Conservation (phyloP, 1,284 basidiomycete genomes). For the Ceratobasidium sp. region DNA sequence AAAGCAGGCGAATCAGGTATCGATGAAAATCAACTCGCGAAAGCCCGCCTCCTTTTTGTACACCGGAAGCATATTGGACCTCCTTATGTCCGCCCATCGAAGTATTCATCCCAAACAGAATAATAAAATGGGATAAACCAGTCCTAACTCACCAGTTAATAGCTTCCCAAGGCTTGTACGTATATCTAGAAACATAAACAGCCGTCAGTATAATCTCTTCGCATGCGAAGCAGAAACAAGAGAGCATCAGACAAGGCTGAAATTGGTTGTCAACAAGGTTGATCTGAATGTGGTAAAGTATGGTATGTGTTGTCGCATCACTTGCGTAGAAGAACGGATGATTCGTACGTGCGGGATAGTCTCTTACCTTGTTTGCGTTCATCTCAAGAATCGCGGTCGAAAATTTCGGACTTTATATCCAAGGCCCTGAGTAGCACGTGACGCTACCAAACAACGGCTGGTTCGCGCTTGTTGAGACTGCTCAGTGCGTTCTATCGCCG, state of each 20-base stretch:
- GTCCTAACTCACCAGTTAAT: no score
- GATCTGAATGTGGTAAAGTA: conserved; percentile 46
- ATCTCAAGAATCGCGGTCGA: neutral
- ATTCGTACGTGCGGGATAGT: no score
- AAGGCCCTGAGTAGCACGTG: neutral
- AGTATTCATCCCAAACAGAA: conserved; percentile 21
- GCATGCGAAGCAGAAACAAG: neutral
- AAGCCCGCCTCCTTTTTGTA: conserved; percentile 34
- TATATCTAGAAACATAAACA: no score
- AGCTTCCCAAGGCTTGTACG: no score
- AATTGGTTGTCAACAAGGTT: conserved; percentile 32
- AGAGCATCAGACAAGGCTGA: conserved; percentile 44
- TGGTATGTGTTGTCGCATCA: conserved; percentile 42
- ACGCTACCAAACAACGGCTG: neutral
- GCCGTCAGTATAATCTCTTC: neutral
- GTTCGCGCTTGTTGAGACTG: no score
- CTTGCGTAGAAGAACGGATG: neutral
- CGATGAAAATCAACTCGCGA: conserved; percentile 39
- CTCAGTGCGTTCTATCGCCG: no score
- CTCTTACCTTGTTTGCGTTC: conserved; percentile 9
- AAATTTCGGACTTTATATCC: conserved; percentile 5
- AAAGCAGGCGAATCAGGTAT: conserved; percentile 10
- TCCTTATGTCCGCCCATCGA: conserved; percentile 44
- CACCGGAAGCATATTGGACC: conserved; percentile 28
- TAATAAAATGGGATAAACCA: no score